Conservation (phyloP, 169 alveolate species). For the Plasmodium ovale region DNA sequence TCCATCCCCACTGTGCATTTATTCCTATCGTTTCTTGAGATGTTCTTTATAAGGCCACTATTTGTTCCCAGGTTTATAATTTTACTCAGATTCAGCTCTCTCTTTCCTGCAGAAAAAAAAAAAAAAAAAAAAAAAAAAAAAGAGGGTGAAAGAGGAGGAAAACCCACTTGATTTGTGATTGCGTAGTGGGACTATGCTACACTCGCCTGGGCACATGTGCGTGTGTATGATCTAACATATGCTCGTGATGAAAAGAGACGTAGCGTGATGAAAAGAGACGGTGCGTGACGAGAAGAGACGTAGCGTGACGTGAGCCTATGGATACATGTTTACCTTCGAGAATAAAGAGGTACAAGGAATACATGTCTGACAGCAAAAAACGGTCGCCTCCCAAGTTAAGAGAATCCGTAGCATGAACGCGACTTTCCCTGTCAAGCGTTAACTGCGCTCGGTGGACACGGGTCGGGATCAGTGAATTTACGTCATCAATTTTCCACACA, state of each 20-base stretch:
- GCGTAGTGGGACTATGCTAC: background rate
- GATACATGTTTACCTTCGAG: slow-evolving; percentile 19
- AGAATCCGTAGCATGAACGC: slow-evolving; percentile 7
- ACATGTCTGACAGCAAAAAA: slow-evolving; percentile 11
- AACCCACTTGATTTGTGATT: too few relatives aligned
- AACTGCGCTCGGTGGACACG: slow-evolving; percentile 24
- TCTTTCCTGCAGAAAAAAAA: background rate
- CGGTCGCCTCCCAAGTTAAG: slow-evolving; percentile 15
- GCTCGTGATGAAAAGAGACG: too few relatives aligned
- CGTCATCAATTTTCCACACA: slow-evolving; percentile 42
- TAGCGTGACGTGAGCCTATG: too few relatives aligned
- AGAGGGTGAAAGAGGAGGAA: background rate
- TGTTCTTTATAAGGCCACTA: slow-evolving; percentile 12
- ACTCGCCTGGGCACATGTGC: background rate
- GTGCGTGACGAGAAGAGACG: too few relatives aligned
- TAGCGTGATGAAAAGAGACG: too few relatives aligned
- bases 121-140: background rate
- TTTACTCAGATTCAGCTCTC: background rate
- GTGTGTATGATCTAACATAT: too few relatives aligned
- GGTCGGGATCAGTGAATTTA: slow-evolving; percentile 37
- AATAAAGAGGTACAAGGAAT: slow-evolving; percentile 17
- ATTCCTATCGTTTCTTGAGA: slow-evolving; percentile 6
- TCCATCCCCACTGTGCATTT: slow-evolving; percentile 29
- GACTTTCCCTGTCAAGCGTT: background rate
- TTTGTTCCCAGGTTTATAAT: background rate